Base-by-base conservation (phyloP, 2,329 filamentous ascomycete species). In the Spiromastix sp. region DNA sequence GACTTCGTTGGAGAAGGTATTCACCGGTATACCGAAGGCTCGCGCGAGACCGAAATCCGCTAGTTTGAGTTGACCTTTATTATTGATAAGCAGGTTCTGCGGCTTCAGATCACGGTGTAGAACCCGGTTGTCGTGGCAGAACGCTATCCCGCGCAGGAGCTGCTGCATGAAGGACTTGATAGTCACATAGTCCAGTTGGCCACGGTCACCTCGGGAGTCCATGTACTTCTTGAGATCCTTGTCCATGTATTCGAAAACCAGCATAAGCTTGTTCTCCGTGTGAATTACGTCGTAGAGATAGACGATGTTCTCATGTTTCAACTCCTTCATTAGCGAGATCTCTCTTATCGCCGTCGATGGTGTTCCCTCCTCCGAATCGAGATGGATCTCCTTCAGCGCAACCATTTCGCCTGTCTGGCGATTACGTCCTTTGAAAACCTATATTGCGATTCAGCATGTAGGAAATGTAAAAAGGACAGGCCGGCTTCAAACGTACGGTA, bases 161-260 rank as follows among this genome's bases (percentile, higher is more conserved):
- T 98, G 91, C 64, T 89, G 91, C 89, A 96, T 96, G 72, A 96
- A 98, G 16, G 85, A 93, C 67, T 96, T 96, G 73, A 98, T 95
- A 37, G 85, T 91, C 37, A 74, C 66, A 25, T 85, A 83, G 57
- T 94, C 87, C 37, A 98, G 71, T 32, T 86, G 85, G 42, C 91
- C 89, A 34, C 86, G 75, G 49, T 95, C 85, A 51, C 87, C 86
- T 39, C 86, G 74, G 5, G 80, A 84, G 59, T 98, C 91, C 91
- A 98, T 98, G 64, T 95, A 96, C 56, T 93, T 85, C 70, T 98
- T 98, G 8, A 98, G 68, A 55, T 98, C 91, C 57, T 87, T 86
- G 63, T 98, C 91, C 89, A 98, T 95, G 63, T 80, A 94, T 61
- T 98, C 91, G 50, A 98, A 98, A 7, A 98, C 91, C 26, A 98